phyloP scores from a whole-genome alignment of 352 stramenopile genomes.

The Globisporangium paroecandrum region DNA sequence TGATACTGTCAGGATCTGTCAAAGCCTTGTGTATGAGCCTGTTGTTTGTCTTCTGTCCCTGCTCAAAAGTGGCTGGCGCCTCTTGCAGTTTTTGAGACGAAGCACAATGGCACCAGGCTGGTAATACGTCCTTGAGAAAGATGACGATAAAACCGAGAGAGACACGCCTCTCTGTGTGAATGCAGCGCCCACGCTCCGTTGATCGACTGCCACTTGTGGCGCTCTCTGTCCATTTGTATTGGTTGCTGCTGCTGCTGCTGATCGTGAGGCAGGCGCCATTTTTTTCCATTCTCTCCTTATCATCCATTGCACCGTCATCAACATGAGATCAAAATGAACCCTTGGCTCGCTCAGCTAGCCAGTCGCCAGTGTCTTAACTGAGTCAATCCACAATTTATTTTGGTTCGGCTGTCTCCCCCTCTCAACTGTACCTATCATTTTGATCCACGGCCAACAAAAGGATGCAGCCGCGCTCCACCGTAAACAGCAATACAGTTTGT shows the following conservation, averaged over 20 bases:
- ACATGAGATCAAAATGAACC: constrained; percentile 7
- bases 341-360: not conserved
- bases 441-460: not conserved
- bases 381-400: not conserved
- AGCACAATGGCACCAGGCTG: not conserved
- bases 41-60: not conserved
- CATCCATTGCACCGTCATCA: not conserved
- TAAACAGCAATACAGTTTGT: too few relatives aligned
- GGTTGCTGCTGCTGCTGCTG: too few relatives aligned
- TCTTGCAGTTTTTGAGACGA: constrained; percentile 3
- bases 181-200: not conserved
- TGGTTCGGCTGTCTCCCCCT: not conserved
- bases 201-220: not conserved
- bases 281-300: not conserved
- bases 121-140: not conserved
- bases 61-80: not conserved
- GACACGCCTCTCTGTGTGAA: not conserved
- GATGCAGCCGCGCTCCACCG: not conserved
- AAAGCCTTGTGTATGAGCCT: not conserved
- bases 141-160: not conserved
- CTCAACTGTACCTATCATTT: not conserved
- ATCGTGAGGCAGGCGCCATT: constrained; percentile 3
- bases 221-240: too few relatives aligned
- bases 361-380: not conserved
- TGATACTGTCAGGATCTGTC: not conserved